A percentile compares a stretch with the other conserved stretches of the same genome.
Conservation (phyloP, 495 filamentous ascomycete genomes). For the Penicillium paxilli region DNA sequence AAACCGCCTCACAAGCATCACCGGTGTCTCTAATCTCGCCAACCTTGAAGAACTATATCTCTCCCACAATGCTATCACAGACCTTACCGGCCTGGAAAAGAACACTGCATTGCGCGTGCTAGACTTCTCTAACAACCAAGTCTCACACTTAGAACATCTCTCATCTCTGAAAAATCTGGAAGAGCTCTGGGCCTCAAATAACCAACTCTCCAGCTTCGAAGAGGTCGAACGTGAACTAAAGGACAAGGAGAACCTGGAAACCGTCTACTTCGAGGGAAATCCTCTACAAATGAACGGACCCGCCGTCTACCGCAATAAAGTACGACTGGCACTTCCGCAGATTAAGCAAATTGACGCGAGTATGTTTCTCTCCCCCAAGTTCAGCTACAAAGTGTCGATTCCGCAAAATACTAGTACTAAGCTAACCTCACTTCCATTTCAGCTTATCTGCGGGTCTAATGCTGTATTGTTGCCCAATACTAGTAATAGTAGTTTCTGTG, state of each 20-base stretch:
- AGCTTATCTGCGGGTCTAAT: constrained; percentile 5
- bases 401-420: too few relatives aligned
- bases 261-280: constrained; percentile 97
- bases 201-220: constrained; percentile 71
- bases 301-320: constrained; percentile 89
- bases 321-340: constrained; percentile 81
- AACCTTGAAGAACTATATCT: constrained; percentile 94
- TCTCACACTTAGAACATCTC: constrained; percentile 73
- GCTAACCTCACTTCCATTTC: too few relatives aligned
- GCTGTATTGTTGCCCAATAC: background rate
- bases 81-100: constrained; percentile 70
- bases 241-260: constrained; percentile 77
- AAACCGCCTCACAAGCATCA: constrained; percentile 83
- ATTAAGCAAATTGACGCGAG: constrained; percentile 95
- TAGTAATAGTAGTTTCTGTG: background rate
- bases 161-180: constrained; percentile 68
- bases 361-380: constrained; percentile 52
- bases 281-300: constrained; percentile 76
- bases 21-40: constrained; percentile 69
- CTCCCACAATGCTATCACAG: constrained; percentile 90
- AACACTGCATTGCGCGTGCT: constrained; percentile 73
- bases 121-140: constrained; percentile 88
- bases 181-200: constrained; percentile 94
- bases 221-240: constrained; percentile 80
- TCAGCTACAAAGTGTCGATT: too few relatives aligned